Evolutionary conservation across 2,329 filamentous ascomycete species (phyloP), one percentile per base, ranked within the genome.

Genomic region (Diaporthe destruens): DNA sequence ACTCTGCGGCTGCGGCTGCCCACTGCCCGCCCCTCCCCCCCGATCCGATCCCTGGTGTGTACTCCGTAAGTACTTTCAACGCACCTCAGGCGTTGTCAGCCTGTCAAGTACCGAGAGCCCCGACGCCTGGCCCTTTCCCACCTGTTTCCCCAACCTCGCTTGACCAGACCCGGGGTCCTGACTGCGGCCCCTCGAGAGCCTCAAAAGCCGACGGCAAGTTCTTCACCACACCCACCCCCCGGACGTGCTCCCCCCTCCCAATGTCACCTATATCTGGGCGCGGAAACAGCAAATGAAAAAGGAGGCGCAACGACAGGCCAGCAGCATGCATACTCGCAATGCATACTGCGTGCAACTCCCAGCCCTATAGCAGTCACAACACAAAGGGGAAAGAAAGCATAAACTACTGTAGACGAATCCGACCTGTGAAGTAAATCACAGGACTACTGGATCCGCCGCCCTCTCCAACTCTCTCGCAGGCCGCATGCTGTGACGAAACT

Each of bases 101-200:
- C 59, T 42, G 1, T 25, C 61, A 51, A 65, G 61, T 65, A 65
- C 61, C 61, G 29, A 65, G 44, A 51, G 44, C 20, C 44, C 29
- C 42, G 36, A 14, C 32, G 51, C 23, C 12, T 55, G 32, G 18
- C 20, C 25, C 25, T 36, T n/a, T 36, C 18, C 34, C 18, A 42
- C 6, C 44, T 34, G 39, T 65, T 65, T 36, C 44, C 61, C 44
- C 61, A 65, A 51, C 61, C 44, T 65, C 36, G 61, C 12, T 16
- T 61, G 39, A 59, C 29, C 20, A 47, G 39, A 59, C 55, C 55
- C 42, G 23, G 57, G 39, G 47, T 9, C 14, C 39, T 42, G 16
- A 18, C 39, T 42, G 8, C n/a, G n/a, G 1, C n/a, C 42, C 42
- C 18, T 11, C 16, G 12, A 9, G 61, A 66, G 61, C 61, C 61